Percentiles rank a stretch among this genome's conserved stretches.
phyloP scores from a whole-genome alignment of 2,329 filamentous ascomycete genomes.

The Didymellaceae sp. region DNA sequence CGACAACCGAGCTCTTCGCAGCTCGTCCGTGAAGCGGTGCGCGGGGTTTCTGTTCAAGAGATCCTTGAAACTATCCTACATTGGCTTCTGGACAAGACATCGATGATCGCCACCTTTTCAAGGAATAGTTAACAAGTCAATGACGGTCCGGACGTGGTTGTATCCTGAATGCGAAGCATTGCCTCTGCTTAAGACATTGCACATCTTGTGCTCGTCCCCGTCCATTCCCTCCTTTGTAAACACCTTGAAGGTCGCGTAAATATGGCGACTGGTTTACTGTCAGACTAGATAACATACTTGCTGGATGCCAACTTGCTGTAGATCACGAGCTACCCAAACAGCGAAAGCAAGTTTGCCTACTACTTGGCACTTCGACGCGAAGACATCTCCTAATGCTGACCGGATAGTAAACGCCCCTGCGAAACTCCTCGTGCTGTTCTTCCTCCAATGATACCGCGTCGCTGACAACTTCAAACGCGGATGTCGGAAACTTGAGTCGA shows the following conservation, averaged over 20 bases:
- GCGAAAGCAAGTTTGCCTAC: too few relatives aligned
- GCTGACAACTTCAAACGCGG: constrained; percentile 21
- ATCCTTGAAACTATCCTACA: constrained; percentile 53
- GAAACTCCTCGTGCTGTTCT: constrained; percentile 11
- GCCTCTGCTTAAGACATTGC: constrained; percentile 17
- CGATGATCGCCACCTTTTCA: constrained; percentile 39
- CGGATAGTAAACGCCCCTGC: constrained; percentile 11
- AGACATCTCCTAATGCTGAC: too few relatives aligned
- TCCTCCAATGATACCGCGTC: constrained; percentile 14
- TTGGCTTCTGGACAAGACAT: constrained; percentile 48
- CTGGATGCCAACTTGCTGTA: too few relatives aligned
- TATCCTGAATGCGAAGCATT: constrained; percentile 38
- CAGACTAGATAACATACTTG: too few relatives aligned
- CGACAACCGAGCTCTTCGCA: constrained; percentile 49
- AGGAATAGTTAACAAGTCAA: constrained; percentile 42
- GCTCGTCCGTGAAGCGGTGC: constrained; percentile 47
- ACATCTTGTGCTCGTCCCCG: constrained; percentile 12
- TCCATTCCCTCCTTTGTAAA: constrained; percentile 2
- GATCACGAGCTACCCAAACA: too few relatives aligned
- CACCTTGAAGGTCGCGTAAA: constrained; percentile 20
- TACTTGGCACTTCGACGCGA: too few relatives aligned
- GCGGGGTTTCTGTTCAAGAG: constrained; percentile 48
- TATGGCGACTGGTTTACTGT: too few relatives aligned
- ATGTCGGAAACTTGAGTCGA: constrained; percentile 19
- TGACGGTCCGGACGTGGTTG: constrained; percentile 38